A percentile compares a stretch with the other conserved stretches of the same genome.
phyloP scores from a whole-genome alignment of 2,329 filamentous ascomycete species.

The Pseudonectria foliicola region DNA sequence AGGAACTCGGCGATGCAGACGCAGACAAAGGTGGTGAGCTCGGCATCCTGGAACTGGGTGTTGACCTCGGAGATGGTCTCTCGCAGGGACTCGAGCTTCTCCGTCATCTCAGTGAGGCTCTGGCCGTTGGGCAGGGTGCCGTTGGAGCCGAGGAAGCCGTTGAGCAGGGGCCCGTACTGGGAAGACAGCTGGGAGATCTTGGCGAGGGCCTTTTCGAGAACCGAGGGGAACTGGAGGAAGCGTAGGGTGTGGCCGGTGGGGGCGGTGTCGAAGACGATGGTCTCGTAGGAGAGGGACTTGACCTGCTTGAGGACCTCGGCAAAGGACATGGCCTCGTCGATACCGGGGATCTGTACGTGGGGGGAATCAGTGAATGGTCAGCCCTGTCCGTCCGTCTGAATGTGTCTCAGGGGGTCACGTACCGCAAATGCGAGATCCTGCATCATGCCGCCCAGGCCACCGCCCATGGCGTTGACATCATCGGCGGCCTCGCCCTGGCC shows the following conservation, averaged over 20 bases:
- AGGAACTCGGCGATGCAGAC: conserved; percentile 98
- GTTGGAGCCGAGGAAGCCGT: conserved; percentile 79
- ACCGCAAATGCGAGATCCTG: conserved; percentile 96
- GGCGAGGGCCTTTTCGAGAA: conserved; percentile 96
- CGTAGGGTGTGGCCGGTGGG: conserved; percentile 96
- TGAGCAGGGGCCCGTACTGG: conserved; percentile 94
- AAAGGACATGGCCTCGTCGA: conserved; percentile 99
- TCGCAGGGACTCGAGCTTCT: conserved; percentile 89
- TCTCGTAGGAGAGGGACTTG: conserved; percentile 96
- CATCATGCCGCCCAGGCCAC: conserved; percentile 88
- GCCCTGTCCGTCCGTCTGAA: background rate
- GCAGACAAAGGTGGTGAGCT: conserved; percentile 93
- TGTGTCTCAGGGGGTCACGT: conserved; percentile 26
- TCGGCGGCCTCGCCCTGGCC: conserved; percentile 68
- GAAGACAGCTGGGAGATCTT: conserved; percentile 90
- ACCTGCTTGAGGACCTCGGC: conserved; percentile 99
- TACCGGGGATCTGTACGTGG: conserved; percentile 76
- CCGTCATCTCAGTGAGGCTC: conserved; percentile 83
- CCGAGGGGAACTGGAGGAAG: conserved; percentile 96
- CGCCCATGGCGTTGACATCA: conserved; percentile 58
- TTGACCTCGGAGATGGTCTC: conserved; percentile 95
- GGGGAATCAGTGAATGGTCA: background rate
- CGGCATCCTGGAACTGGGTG: conserved; percentile 94
- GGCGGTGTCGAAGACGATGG: conserved; percentile 98
- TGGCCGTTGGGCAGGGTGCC: conserved; percentile 79